Evolutionary conservation across 129 eudicot genomes (phyloP), one percentile per base, ranked within the genome.

Genomic region (Erigeron canadensis): DNA sequence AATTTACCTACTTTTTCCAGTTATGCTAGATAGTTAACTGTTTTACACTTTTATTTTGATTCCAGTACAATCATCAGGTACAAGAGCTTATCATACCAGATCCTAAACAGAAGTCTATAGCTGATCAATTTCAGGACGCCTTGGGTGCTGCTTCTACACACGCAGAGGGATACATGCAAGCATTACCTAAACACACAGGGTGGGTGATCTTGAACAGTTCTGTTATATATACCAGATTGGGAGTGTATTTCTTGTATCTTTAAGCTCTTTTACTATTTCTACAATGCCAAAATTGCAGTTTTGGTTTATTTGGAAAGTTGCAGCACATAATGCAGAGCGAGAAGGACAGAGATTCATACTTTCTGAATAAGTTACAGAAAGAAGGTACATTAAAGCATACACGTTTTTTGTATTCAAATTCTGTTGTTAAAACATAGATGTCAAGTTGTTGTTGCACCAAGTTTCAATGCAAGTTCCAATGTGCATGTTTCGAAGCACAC

Each of bases 51-150:
- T 40, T 19, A n/a, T 18, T 70, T 50, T 7, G 50, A 28, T 48
- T 70, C 46, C 78, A 87, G 91, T 82, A 77, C 18, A 74, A 61
- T 17, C 73, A 72, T 63, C 81, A 79, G 76, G 48, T 37, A 64
- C 75, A 55, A 55, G 81, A 79, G 77, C 78, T 66, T 59, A 60
- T 40, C 53, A 18, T 73, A 12, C 71, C 79, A 37, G 81, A 62
- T 62, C 48, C 79, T 39, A 79, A 56, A 80, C 76, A 63, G 23
- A 90, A 77, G 82, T 78, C 95, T 6, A 87, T 93, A 83, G 87
- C 84, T 62, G 96, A 93, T 79, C 89, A 87, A 51, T 89, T 93
- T 79, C 95, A 87, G 23, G 88, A 86, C 79, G 91, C 85, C 70
- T 71, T 89, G 61, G 87, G 91, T 67, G 84, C 81, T 47, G 79